Conservation (phyloP, 2,329 filamentous ascomycete species). For the Colletotrichum plurivorum region DNA sequence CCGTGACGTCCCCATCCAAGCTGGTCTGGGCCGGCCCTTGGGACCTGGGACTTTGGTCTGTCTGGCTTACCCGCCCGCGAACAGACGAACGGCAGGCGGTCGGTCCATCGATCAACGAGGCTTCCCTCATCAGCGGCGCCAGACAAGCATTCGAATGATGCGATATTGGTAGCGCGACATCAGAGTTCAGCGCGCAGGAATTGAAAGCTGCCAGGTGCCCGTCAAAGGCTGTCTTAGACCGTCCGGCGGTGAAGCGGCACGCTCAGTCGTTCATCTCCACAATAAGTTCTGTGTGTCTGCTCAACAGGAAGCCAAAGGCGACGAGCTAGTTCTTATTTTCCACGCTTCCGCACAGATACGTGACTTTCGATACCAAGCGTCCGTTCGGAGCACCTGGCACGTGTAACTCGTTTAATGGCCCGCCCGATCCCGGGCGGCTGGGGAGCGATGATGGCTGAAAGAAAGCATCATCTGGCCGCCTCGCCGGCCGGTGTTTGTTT, state of each 20-base stretch:
- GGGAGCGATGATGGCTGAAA: slow-evolving; percentile 20
- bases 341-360: slow-evolving; percentile 11
- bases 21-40: slow-evolving; percentile 30
- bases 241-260: slow-evolving; percentile 35
- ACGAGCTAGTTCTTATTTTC: slow-evolving; percentile 13
- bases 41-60: slow-evolving; percentile 10
- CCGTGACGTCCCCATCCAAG: slow-evolving; percentile 21
- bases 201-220: slow-evolving; percentile 34
- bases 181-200: slow-evolving; percentile 23
- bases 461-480: slow-evolving; percentile 22
- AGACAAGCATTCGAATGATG: slow-evolving; percentile 38
- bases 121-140: slow-evolving; percentile 33
- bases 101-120: slow-evolving; percentile 3
- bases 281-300: slow-evolving; percentile 30
- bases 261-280: slow-evolving; percentile 39
- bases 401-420: slow-evolving; percentile 30
- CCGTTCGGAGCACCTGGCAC: slow-evolving; percentile 2
- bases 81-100: slow-evolving; percentile 30
- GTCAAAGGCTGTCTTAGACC: slow-evolving; percentile 35
- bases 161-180: slow-evolving; percentile 21
- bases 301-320: slow-evolving; percentile 19
- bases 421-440: slow-evolving; percentile 19
- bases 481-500: slow-evolving; percentile 29
- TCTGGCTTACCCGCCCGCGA: slow-evolving; percentile 20
- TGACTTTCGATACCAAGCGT: background rate